These are phyloP conservation scores for Rhynchospora breviuscula DNA, from an alignment of 176 grass and related monocot genomes.

Conservation along the genomic window DNA sequence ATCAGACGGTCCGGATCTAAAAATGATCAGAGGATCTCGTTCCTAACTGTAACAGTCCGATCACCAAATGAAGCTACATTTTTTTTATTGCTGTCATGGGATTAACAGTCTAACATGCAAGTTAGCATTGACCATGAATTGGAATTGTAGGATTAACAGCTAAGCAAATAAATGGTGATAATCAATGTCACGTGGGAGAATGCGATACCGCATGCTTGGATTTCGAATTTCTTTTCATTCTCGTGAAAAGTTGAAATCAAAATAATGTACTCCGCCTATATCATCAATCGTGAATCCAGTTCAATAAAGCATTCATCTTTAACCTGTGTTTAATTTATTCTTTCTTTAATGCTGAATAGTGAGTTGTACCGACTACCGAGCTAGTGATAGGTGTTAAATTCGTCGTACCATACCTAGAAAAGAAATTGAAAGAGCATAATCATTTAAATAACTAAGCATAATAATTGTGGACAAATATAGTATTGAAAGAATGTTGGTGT, in stretches of 20 bases:
- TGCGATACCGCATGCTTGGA: neutral
- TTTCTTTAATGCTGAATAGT: no score
- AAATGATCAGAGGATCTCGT: no score
- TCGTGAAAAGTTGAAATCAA: neutral
- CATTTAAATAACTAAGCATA: no score
- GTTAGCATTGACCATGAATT: neutral
- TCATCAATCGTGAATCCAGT: neutral
- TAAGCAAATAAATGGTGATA: conserved; percentile 13
- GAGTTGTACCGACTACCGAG: no score
- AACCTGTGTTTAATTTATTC: no score
- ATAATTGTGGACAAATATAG: no score
- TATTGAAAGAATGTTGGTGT: no score
- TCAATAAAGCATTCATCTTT: neutral
- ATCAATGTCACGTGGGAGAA: conserved; percentile 18
- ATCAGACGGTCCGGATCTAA: no score
- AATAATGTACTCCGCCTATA: neutral
- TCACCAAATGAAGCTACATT: neutral
- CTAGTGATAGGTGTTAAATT: no score
- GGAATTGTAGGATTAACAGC: conserved; percentile 3
- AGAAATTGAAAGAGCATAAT: no score
- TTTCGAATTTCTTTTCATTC: neutral
- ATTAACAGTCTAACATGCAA: neutral
- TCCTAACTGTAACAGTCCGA: neutral
- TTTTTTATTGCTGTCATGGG: neutral
- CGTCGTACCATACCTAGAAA: no score